Base-by-base conservation (phyloP, 768 basidiomycete genomes). In the Kwoniella heveanensis region DNA sequence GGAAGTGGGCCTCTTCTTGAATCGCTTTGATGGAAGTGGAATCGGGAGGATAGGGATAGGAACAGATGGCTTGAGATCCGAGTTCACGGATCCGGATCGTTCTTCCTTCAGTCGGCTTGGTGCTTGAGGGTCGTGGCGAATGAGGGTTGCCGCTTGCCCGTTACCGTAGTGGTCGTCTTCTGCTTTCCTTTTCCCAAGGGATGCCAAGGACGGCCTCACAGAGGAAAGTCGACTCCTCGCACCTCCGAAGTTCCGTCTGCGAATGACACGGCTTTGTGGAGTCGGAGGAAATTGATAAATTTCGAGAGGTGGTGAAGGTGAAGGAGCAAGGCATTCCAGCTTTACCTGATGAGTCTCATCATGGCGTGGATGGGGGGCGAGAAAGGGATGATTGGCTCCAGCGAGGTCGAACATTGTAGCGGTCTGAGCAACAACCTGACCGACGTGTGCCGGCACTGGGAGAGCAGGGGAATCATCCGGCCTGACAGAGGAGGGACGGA, bases 21-120 rank as follows among this genome's bases (percentile, higher is more conserved):
- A 61, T 60, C 75, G 68, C 44, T 74, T 74, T 9, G 73, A 74
- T 12, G 76, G 76, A 10, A 77, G 61, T 2, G 73, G 69, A 5
- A 68, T 37, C 22, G 69, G 72, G 2, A 76, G 46, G 46, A 72
- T 65, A 0, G 70, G 65, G 19, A 65, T 60, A 7, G 54, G 49
- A 36, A 51, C 29, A 27, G 30, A 9, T 7, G 56, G 55, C 29
- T 57, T 64, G 26, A 46, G 24, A 24, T 64, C 62, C 9, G 61
- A 52, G 13, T 29, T 13, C 4, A 30, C n/a, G 9, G 54, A 56
- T 15, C 1, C 15, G 12, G 17, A 22, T 17, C 60, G 30, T 48
- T 54, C 53, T 22, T 39, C 17, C 39, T 62, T 62, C 25, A 62
- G 15, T n/a, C n/a, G n/a, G n/a, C n/a, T n/a, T n/a, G n/a, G n/a